These are phyloP conservation scores for Picochlorum sp. DNA, from an alignment of 139 green algal genomes.

Conservation along the genomic window DNA sequence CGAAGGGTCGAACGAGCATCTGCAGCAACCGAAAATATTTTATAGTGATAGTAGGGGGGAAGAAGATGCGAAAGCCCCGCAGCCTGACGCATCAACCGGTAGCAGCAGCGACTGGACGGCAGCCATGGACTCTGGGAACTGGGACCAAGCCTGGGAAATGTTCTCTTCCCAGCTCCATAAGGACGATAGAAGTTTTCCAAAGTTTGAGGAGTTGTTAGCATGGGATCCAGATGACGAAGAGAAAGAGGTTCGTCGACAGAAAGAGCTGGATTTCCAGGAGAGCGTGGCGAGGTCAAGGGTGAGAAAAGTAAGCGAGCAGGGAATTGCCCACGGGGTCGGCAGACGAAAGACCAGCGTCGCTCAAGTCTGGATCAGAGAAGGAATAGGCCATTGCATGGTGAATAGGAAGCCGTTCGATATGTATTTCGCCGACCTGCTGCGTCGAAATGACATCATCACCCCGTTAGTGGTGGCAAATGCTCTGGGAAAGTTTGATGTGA, in stretches of 20 bases:
- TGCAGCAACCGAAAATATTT: no score
- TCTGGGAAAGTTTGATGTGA: conserved; percentile 58
- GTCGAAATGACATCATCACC: conserved; percentile 53
- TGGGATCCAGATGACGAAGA: conserved; percentile 19
- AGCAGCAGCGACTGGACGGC: conserved; percentile 13
- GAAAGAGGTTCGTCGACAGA: conserved; percentile 12
- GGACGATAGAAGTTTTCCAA: conserved; percentile 12
- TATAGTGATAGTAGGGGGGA: no score
- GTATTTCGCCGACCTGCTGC: conserved; percentile 60
- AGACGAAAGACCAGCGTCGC: conserved; percentile 61
- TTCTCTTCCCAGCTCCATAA: conserved; percentile 18
- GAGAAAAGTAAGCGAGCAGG: conserved; percentile 33
- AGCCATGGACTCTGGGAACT: conserved; percentile 31
- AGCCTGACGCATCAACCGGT: neutral
- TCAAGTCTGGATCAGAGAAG: conserved; percentile 42
- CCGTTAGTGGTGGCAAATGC: conserved; percentile 71
- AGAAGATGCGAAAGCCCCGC: no score
- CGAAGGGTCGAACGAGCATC: no score
- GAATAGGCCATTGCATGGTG: conserved; percentile 49
- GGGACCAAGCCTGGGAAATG: conserved; percentile 23
- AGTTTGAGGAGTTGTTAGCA: conserved; percentile 16
- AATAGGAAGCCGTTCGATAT: conserved; percentile 58
- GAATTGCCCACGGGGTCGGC: conserved; percentile 44
- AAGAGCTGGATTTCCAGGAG: conserved; percentile 18
- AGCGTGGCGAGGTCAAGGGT: conserved; percentile 31